Conservation (phyloP, 2,329 filamentous ascomycete species). For the Fusarium bulbicola region DNA sequence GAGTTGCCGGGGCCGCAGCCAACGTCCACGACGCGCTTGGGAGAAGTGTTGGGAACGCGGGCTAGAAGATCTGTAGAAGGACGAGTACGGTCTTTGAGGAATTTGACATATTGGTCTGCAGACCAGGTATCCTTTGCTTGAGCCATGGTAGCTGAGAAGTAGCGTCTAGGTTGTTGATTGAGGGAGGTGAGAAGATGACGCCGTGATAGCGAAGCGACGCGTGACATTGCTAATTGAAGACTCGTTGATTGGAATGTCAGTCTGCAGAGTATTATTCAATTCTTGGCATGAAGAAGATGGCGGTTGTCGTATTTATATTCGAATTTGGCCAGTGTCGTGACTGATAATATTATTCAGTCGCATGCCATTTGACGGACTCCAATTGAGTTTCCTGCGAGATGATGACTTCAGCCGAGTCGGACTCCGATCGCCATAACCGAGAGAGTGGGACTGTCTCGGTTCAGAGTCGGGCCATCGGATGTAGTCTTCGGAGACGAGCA, state of each 20-base stretch:
- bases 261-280: background rate
- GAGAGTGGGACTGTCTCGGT: constrained; percentile 15
- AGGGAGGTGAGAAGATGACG: constrained; percentile 14
- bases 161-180: background rate
- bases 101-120: constrained; percentile 66
- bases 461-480: background rate
- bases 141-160: constrained; percentile 8
- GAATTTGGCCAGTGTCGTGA: background rate
- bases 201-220: background rate
- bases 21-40: constrained; percentile 62
- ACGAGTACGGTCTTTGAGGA: constrained; percentile 61
- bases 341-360: background rate
- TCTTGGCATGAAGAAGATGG: background rate
- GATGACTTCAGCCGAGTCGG: constrained; percentile 7
- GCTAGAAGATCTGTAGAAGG: constrained; percentile 62
- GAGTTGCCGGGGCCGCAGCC: constrained; percentile 70
- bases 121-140: constrained; percentile 53
- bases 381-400: background rate
- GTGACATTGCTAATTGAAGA: background rate
- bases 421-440: constrained; percentile 2
- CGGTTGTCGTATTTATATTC: background rate
- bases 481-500: background rate
- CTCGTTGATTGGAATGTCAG: background rate
- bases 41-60: constrained; percentile 52
- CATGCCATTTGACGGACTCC: background rate